Evolutionary conservation across 1,139 yeast species (phyloP).

Genomic region (Waltiozyma sp.): DNA sequence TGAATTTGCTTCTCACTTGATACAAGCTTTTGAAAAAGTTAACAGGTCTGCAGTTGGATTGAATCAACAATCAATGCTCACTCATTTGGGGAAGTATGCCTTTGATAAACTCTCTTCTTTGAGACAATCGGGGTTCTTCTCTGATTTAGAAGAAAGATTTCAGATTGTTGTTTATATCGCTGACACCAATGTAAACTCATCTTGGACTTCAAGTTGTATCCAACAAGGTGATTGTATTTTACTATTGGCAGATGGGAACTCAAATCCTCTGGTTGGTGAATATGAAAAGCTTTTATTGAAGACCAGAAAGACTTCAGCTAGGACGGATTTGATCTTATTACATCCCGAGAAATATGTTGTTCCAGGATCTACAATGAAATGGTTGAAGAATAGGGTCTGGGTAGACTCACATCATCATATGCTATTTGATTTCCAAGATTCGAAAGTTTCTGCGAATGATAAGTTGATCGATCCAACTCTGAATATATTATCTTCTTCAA

Average conservation of each 20-base stretch:
- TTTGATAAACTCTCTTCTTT: constrained; percentile 80
- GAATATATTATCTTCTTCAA: not conserved
- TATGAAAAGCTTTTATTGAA: constrained; percentile 69
- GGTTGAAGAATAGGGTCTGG: constrained; percentile 85
- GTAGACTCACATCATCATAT: constrained; percentile 90
- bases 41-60: constrained; percentile 68
- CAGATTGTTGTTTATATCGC: constrained; percentile 83
- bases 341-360: constrained; percentile 77
- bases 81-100: constrained; percentile 83
- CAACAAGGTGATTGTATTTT: constrained; percentile 89
- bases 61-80: constrained; percentile 71
- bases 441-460: not conserved
- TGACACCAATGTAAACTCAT: constrained; percentile 71
- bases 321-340: constrained; percentile 75
- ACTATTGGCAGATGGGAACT: constrained; percentile 58
- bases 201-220: constrained; percentile 89
- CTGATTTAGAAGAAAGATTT: constrained; percentile 82
- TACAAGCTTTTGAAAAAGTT: constrained; percentile 57
- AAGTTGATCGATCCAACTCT: not conserved
- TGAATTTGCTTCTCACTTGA: constrained; percentile 70
- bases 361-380: constrained; percentile 74
- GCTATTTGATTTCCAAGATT: constrained; percentile 27
- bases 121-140: constrained; percentile 80
- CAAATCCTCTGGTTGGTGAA: constrained; percentile 69
- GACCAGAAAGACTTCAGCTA: constrained; percentile 63